Conservation (phyloP, 1,284 basidiomycete species). For the Ceratobasidium sp. region DNA sequence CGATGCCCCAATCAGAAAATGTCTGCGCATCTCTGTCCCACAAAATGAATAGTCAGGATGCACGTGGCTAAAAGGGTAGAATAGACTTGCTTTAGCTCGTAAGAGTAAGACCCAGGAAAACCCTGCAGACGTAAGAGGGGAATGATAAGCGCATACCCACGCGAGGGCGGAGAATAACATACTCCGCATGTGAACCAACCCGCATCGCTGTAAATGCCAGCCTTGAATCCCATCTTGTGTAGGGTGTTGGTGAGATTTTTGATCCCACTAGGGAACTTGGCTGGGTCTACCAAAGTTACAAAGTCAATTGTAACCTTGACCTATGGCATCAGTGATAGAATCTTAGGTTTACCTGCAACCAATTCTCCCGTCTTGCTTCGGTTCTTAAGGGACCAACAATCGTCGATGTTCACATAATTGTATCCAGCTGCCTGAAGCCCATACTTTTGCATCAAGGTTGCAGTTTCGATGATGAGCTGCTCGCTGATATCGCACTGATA, state of each 20-base stretch:
- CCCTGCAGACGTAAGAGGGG: conserved; percentile 47
- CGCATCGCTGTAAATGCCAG: conserved; percentile 62
- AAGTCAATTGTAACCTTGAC: conserved; percentile 53
- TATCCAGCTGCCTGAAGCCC: conserved; percentile 61
- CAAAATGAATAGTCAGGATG: conserved; percentile 50
- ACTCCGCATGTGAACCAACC: conserved; percentile 59
- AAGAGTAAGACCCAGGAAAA: conserved; percentile 60
- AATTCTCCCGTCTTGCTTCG: conserved; percentile 57
- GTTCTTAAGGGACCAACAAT: conserved; percentile 63
- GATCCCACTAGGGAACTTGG: conserved; percentile 49
- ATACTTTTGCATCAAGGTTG: conserved; percentile 56
- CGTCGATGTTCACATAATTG: conserved; percentile 61
- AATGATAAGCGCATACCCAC: neutral
- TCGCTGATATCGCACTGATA: conserved; percentile 66
- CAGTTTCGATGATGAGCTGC: conserved; percentile 57
- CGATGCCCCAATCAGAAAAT: conserved; percentile 56
- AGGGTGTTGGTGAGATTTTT: conserved; percentile 56
- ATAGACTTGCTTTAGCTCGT: conserved; percentile 55
- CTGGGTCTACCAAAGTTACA: conserved; percentile 22
- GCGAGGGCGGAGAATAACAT: neutral
- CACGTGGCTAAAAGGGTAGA: conserved; percentile 46
- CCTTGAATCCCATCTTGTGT: conserved; percentile 58
- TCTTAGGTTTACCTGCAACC: conserved; percentile 53
- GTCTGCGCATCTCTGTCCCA: conserved; percentile 38
- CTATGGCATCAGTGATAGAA: conserved; percentile 49